These are phyloP conservation scores for Metschnikowia cerradonensis DNA, from an alignment of 805 yeast genomes.

Conservation along the genomic window DNA sequence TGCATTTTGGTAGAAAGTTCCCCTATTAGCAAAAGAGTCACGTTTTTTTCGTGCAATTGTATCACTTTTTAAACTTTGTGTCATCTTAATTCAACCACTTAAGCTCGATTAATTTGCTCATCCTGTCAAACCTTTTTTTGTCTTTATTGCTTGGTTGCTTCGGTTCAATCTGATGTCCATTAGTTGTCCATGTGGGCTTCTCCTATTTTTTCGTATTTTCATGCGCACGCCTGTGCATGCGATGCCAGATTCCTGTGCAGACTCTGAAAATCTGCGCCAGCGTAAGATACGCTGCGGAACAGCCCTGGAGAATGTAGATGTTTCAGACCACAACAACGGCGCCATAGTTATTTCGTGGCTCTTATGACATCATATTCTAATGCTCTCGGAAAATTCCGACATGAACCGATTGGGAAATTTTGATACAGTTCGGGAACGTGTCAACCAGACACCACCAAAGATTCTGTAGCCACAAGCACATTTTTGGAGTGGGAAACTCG, in stretches of 20 bases:
- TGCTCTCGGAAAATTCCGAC: not conserved
- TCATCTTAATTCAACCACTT: not conserved
- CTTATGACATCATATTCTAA: too few relatives aligned
- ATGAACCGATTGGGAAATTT: too few relatives aligned
- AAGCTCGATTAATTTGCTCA: too few relatives aligned
- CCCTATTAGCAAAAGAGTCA: too few relatives aligned
- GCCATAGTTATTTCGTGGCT: not conserved
- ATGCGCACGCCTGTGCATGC: not conserved
- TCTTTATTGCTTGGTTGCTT: not conserved
- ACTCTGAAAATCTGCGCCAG: not conserved
- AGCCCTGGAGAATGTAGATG: not conserved
- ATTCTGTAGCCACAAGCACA: too few relatives aligned
- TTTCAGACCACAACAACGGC: not conserved
- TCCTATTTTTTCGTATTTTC: not conserved
- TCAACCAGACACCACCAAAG: too few relatives aligned
- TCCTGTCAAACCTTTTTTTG: too few relatives aligned
- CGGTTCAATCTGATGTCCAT: not conserved
- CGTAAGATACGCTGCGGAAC: not conserved
- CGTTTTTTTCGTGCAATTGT: too few relatives aligned
- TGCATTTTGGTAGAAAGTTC: too few relatives aligned
- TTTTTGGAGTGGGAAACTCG: too few relatives aligned
- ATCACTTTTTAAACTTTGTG: not conserved
- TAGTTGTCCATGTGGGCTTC: not conserved
- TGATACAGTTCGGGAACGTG: too few relatives aligned
- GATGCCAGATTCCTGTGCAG: not conserved